Evolutionary conservation across 805 yeast species (phyloP), one percentile per base, ranked within the genome.

Genomic region (Nakazawaea peltata): DNA sequence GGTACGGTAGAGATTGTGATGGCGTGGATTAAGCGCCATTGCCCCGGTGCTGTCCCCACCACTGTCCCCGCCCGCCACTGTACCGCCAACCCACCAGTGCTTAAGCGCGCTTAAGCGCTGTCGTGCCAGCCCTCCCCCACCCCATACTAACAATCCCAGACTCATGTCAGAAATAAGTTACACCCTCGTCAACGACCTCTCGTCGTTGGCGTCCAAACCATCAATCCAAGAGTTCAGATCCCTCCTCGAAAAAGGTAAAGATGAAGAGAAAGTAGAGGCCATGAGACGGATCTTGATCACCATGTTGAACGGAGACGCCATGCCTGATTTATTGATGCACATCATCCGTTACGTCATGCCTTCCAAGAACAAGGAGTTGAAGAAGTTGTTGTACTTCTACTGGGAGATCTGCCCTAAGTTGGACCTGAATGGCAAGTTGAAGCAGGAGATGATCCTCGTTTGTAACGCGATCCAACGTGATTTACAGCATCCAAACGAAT

Each of bases 401-500:
- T 92, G 97, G 97, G 99, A 92, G 60, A 85, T 90, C 38, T 94
- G 95, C 54, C 94, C 95, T 37, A 94, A 94, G 61, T 67, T 81
- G 45, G 94, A 86, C 48, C 67, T 70, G 25, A 81, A 81, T 35
- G 97, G 97, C 4, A 86, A 85, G 57, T 74, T 94, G 69, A 85
- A 85, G 63, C 97, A 90, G 58, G 99, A 92, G 64, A 92, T 92
- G 97, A 90, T 94, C 60, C 74, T 92, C 44, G 97, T 90, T 33
- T 92, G 97, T 66, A 94, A 94, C 58, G 96, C 97, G 36, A 86
- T 92, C 51, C 94, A 92, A 60, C 88, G 87, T 59, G 99, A 92
- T 57, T 72, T 92, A 49, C 97, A 88, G 62, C 98, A 94, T 62
- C 96, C 98, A 34, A 92, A 92, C 66, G 98, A 92, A 61, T 92